Evolutionary conservation across 2,329 filamentous ascomycete species (phyloP).

Genomic region (Hypoxylon sp.): DNA sequence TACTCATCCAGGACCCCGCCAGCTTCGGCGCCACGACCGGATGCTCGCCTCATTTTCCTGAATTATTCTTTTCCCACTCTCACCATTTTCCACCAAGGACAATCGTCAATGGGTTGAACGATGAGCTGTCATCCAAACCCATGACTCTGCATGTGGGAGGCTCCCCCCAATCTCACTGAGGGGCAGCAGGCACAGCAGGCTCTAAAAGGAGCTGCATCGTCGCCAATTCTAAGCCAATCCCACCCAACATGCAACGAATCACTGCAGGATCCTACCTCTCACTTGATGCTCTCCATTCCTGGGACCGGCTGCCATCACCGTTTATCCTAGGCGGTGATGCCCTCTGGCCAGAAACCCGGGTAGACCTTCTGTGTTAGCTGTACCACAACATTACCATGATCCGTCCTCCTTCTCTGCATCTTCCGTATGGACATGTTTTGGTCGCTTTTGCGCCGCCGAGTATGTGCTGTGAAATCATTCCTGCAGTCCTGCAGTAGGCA

Average conservation of each 20-base stretch:
- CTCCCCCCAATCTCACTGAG: constrained; percentile 40
- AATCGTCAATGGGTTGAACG: constrained; percentile 42
- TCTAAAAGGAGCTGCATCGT: constrained; percentile 33
- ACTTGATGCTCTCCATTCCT: constrained; percentile 19
- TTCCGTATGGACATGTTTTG: constrained; percentile 27
- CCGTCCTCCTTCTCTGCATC: constrained; percentile 12
- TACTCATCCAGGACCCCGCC: constrained; percentile 3
- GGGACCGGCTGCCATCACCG: constrained; percentile 22
- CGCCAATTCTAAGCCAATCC: constrained; percentile 44
- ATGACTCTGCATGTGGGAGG: constrained; percentile 32
- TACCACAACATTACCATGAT: constrained; percentile 22
- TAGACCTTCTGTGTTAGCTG: constrained; percentile 15
- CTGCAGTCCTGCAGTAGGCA: constrained; percentile 17
- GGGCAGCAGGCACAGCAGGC: constrained; percentile 34
- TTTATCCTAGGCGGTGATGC: constrained; percentile 9
- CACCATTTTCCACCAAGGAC: constrained; percentile 24
- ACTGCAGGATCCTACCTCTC: constrained; percentile 33
- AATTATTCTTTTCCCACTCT: constrained; percentile 26
- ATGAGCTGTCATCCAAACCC: constrained; percentile 41
- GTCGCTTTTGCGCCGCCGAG: constrained; percentile 21
- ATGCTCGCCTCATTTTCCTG: constrained; percentile 38
- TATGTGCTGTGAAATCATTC: constrained; percentile 30
- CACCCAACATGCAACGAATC: constrained; percentile 43
- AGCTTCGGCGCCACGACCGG: constrained; percentile 26
- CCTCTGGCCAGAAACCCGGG: constrained; percentile 8